phyloP scores from a whole-genome alignment of 2,329 filamentous ascomycete species.

The Monosporascus sp. region DNA sequence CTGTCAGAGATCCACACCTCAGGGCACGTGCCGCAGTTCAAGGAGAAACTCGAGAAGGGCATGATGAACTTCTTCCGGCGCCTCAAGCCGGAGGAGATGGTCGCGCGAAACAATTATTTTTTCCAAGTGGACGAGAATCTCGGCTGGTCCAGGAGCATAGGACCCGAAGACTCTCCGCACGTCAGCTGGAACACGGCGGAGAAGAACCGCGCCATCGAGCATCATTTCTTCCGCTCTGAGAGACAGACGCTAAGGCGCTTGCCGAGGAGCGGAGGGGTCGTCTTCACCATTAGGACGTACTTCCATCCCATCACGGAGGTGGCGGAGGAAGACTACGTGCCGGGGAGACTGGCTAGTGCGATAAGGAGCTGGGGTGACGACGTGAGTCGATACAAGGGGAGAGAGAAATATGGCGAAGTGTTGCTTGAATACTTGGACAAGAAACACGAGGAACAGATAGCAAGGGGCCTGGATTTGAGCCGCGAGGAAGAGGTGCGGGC shows the following conservation, averaged over 20 bases:
- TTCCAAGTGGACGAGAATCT: constrained; percentile 78
- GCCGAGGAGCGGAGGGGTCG: constrained; percentile 52
- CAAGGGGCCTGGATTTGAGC: constrained; percentile 55
- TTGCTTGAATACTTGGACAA: constrained; percentile 71
- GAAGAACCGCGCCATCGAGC: constrained; percentile 65
- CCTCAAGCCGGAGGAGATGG: constrained; percentile 61
- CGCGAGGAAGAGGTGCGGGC: constrained; percentile 24
- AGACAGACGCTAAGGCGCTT: constrained; percentile 64
- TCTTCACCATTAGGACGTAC: constrained; percentile 78
- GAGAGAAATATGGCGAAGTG: constrained; percentile 67
- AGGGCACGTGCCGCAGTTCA: constrained; percentile 55
- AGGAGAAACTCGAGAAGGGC: constrained; percentile 30
- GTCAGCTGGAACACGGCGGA: constrained; percentile 73
- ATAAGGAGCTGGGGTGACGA: constrained; percentile 77
- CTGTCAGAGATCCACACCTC: constrained; percentile 75
- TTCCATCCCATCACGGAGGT: constrained; percentile 68
- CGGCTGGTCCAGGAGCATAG: constrained; percentile 73
- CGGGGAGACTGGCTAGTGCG: constrained; percentile 71
- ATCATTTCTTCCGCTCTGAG: constrained; percentile 76
- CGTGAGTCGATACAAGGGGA: constrained; percentile 73
- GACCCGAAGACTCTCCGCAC: constrained; percentile 59
- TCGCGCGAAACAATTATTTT: constrained; percentile 75
- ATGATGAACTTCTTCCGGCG: constrained; percentile 62
- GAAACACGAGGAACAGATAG: constrained; percentile 69
- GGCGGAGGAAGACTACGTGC: constrained; percentile 68